A percentile compares a stretch with the other conserved stretches of the same genome.
Conservation (phyloP, 2,329 filamentous ascomycete genomes). For the Aspergillus niger region DNA sequence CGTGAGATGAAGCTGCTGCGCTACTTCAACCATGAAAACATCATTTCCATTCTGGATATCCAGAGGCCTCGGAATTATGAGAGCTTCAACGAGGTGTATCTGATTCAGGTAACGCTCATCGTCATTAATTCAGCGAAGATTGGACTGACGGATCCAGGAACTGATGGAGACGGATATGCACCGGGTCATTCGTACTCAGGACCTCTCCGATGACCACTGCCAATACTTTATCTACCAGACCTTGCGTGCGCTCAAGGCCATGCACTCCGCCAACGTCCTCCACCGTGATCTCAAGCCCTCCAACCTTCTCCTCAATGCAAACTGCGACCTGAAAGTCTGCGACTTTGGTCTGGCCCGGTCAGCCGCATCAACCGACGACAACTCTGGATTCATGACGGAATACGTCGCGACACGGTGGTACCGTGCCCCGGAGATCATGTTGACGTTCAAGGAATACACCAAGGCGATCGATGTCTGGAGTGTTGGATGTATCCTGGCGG, state of each 20-base stretch:
- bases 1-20: slow-evolving; percentile 98
- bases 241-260: slow-evolving; percentile 92
- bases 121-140: neutral
- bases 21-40: slow-evolving; percentile 99
- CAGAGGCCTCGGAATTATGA: slow-evolving; percentile 97
- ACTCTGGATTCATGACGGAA: slow-evolving; percentile 99
- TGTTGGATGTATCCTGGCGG: slow-evolving; percentile 94
- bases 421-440: slow-evolving; percentile 98
- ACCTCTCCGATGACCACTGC: slow-evolving; percentile 98
- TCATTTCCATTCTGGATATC: slow-evolving; percentile 98
- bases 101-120: slow-evolving; percentile 74
- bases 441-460: slow-evolving; percentile 99
- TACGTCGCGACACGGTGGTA: slow-evolving; percentile 99
- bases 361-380: slow-evolving; percentile 95
- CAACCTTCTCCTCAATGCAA: slow-evolving; percentile 94
- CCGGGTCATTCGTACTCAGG: slow-evolving; percentile 95
- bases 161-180: slow-evolving; percentile 99
- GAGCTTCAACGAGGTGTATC: slow-evolving; percentile 94
- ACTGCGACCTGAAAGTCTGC: slow-evolving; percentile 98
- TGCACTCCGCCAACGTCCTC: slow-evolving; percentile 98
- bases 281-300: slow-evolving; percentile 97
- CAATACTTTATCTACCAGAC: slow-evolving; percentile 99
- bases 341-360: slow-evolving; percentile 96
- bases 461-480: slow-evolving; percentile 99
- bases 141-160: slow-evolving; percentile 59